Percentiles rank a stretch among this genome's conserved stretches.
phyloP scores from a whole-genome alignment of 139 green algal species.

The Tetradesmus obliquus region DNA sequence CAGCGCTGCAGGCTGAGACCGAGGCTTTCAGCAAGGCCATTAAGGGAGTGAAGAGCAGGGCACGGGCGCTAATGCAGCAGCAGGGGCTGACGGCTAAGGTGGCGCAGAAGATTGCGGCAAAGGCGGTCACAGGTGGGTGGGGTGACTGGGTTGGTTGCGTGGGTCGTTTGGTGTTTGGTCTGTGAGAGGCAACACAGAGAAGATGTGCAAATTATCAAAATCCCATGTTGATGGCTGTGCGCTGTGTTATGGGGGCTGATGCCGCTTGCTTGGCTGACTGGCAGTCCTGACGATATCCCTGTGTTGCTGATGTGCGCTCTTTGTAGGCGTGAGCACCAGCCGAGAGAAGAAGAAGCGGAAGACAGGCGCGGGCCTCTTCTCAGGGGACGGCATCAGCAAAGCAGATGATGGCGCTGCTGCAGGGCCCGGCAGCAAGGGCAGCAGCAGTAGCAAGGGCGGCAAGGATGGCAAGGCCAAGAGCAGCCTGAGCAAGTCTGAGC shows the following conservation, averaged over 20 bases:
- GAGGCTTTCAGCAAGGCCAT: conserved; percentile 51
- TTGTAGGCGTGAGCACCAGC: conserved; percentile 50
- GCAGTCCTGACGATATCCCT: neutral
- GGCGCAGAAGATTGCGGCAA: conserved; percentile 72
- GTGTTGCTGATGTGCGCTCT: neutral
- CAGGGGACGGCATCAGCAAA: conserved; percentile 59
- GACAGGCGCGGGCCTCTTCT: conserved; percentile 52
- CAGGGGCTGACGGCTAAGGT: conserved; percentile 69
- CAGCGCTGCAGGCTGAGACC: conserved; percentile 56
- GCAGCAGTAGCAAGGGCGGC: conserved; percentile 21
- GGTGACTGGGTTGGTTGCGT: neutral
- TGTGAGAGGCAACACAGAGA: neutral
- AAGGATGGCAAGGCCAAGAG: conserved; percentile 31
- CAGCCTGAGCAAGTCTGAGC: conserved; percentile 53
- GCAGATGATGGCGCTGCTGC: neutral
- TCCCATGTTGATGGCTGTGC: neutral
- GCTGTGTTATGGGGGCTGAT: neutral
- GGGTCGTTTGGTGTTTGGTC: neutral
- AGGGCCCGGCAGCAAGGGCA: conserved; percentile 4
- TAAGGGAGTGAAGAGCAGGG: conserved; percentile 74
- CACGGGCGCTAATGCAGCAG: conserved; percentile 66
- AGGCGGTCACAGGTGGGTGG: conserved; percentile 57
- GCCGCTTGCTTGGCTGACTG: neutral
- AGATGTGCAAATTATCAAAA: neutral
- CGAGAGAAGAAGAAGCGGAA: conserved; percentile 53